These are phyloP conservation scores for Colletotrichum gigasporum DNA, from an alignment of 2,329 filamentous ascomycete genomes.

Conservation along the genomic window DNA sequence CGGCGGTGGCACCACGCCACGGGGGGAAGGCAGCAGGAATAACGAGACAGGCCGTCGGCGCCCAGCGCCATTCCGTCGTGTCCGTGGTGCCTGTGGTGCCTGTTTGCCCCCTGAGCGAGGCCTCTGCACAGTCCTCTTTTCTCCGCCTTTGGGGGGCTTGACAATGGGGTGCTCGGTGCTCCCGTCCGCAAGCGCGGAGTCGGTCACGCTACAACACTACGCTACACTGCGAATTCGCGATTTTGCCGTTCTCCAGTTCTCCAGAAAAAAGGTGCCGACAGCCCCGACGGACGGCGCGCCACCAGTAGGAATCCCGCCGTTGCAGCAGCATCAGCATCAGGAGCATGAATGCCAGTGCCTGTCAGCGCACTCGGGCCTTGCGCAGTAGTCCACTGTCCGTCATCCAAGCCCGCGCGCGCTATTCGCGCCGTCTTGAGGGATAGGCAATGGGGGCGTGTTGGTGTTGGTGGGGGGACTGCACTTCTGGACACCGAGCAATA, in stretches of 20 bases:
- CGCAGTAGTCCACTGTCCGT: background rate
- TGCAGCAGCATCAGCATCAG: too few relatives aligned
- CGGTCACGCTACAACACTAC: constrained; percentile 3
- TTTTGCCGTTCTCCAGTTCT: too few relatives aligned
- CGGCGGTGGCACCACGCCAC: constrained; percentile 4
- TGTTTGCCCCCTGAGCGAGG: too few relatives aligned
- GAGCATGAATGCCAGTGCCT: too few relatives aligned
- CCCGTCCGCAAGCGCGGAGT: constrained; percentile 6
- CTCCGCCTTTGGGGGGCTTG: background rate
- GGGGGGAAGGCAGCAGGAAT: background rate
- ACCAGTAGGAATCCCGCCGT: background rate
- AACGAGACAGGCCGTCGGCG: too few relatives aligned
- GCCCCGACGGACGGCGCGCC: background rate
- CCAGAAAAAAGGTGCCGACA: background rate
- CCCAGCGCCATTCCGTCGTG: too few relatives aligned
- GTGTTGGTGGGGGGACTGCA: background rate
- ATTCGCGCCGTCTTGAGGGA: background rate
- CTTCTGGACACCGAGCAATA: background rate
- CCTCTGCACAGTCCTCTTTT: constrained; percentile 13
- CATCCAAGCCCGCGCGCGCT: background rate
- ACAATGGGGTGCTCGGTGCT: background rate
- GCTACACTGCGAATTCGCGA: too few relatives aligned
- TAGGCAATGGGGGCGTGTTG: background rate
- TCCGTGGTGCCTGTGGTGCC: too few relatives aligned
- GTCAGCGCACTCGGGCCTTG: background rate